Percentiles rank a stretch among this genome's conserved stretches.
Conservation (phyloP, 2,329 filamentous ascomycete species). For the Neofusicoccum ribis region DNA sequence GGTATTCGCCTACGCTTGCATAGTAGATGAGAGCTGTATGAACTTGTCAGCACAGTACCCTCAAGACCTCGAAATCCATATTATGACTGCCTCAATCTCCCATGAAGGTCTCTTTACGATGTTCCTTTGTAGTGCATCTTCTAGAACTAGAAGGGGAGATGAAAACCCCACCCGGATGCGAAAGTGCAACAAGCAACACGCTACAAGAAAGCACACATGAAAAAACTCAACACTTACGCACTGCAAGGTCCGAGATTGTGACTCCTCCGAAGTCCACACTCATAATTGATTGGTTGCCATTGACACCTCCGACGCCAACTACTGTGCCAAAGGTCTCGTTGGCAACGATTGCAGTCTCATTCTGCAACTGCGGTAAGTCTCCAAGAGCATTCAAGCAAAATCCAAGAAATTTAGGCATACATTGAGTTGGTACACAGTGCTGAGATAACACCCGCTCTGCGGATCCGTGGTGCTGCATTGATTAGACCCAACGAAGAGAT, state of each 20-base stretch:
- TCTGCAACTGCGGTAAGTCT: not conserved
- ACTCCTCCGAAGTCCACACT: constrained; percentile 1
- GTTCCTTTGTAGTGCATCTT: too few relatives aligned
- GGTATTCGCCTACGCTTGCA: not conserved
- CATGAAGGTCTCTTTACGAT: too few relatives aligned
- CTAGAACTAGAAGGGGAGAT: too few relatives aligned
- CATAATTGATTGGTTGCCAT: constrained; percentile 3
- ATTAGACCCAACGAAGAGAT: not conserved
- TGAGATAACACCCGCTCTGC: not conserved
- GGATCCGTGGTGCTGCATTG: constrained; percentile 2
- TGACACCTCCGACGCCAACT: not conserved
- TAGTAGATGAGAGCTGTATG: not conserved
- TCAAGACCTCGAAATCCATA: too few relatives aligned
- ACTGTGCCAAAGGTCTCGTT: constrained; percentile 7
- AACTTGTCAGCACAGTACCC: not conserved
- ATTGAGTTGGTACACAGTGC: not conserved
- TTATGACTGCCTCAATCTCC: too few relatives aligned
- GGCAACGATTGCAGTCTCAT: not conserved
- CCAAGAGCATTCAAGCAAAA: not conserved
- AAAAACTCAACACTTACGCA: not conserved
- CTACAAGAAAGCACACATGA: not conserved
- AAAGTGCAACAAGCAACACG: too few relatives aligned
- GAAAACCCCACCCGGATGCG: too few relatives aligned
- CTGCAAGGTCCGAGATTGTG: not conserved
- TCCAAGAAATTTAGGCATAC: not conserved